Evolutionary conservation across 805 yeast genomes (phyloP).

Genomic region (Ogataea pilisensis): DNA sequence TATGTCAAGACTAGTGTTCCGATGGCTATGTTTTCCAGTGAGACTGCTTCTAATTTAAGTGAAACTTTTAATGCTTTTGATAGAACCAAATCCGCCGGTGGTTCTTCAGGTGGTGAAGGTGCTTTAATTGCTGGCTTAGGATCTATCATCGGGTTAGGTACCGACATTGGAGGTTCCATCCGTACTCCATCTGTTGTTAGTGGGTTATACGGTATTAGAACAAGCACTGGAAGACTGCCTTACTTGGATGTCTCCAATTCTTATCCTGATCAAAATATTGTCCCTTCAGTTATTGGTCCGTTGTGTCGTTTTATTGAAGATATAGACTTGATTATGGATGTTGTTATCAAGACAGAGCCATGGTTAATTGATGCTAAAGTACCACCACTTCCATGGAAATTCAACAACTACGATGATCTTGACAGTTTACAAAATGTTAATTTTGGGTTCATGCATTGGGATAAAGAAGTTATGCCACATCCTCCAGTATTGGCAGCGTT

Average conservation of each 20-base stretch:
- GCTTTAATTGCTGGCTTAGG: constrained; percentile 30
- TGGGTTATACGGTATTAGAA: constrained; percentile 33
- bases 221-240: constrained; percentile 34
- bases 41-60: constrained; percentile 35
- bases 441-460: constrained; percentile 45
- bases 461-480: constrained; percentile 44
- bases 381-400: constrained; percentile 41
- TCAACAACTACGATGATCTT: constrained; percentile 5
- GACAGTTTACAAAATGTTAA: constrained; percentile 27
- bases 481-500: constrained; percentile 52
- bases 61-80: constrained; percentile 35
- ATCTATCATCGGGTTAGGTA: constrained; percentile 35
- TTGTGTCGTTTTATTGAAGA: constrained; percentile 35
- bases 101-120: constrained; percentile 47
- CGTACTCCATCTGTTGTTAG: constrained; percentile 31
- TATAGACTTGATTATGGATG: constrained; percentile 45
- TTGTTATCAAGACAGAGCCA: constrained; percentile 17
- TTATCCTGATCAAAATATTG: constrained; percentile 28
- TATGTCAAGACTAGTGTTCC: constrained; percentile 43
- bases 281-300: constrained; percentile 35
- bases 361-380: constrained; percentile 46
- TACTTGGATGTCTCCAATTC: constrained; percentile 32
- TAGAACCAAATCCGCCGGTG: constrained; percentile 36
- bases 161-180: constrained; percentile 38
- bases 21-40: constrained; percentile 40